These are phyloP conservation scores for Penicillium digitatum DNA, from an alignment of 2,329 filamentous ascomycete species.

Conservation along the genomic window DNA sequence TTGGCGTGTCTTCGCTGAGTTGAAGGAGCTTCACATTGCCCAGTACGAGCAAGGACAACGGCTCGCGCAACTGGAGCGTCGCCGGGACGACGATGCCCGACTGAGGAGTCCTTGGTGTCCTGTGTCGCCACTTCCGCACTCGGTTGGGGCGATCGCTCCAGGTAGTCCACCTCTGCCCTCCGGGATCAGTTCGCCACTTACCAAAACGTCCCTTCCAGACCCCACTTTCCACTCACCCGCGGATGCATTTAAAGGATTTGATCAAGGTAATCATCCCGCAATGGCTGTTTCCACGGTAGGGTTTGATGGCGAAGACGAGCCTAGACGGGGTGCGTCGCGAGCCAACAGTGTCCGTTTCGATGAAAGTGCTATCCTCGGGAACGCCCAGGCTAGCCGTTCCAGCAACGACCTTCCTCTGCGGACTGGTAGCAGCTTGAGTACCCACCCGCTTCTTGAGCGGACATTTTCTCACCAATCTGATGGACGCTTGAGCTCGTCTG, in stretches of 20 bases:
- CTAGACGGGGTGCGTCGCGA: conserved; percentile 80
- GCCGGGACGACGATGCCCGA: conserved; percentile 59
- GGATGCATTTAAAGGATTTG: conserved; percentile 85
- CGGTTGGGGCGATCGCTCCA: conserved; percentile 79
- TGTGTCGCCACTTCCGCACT: conserved; percentile 80
- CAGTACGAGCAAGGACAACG: conserved; percentile 61
- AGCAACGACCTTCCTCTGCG: conserved; percentile 78
- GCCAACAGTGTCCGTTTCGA: conserved; percentile 98
- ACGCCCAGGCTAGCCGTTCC: conserved; percentile 75
- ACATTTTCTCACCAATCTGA: conserved; percentile 94
- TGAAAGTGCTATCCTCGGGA: conserved; percentile 86
- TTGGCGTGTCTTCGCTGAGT: conserved; percentile 61
- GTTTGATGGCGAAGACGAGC: conserved; percentile 79
- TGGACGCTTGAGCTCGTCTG: conserved; percentile 88
- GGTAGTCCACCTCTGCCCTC: conserved; percentile 54
- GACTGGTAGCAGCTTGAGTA: conserved; percentile 73
- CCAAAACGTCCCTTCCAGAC: conserved; percentile 49
- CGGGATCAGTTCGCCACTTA: conserved; percentile 4
- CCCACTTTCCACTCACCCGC: conserved; percentile 73
- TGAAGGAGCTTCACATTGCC: conserved; percentile 57
- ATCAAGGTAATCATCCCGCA: conserved; percentile 74
- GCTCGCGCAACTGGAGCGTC: conserved; percentile 58
- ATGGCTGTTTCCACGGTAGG: conserved; percentile 71
- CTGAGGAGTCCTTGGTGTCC: conserved; percentile 85
- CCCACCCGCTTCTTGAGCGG: conserved; percentile 79